Base-by-base conservation (phyloP, 2,329 filamentous ascomycete genomes). In the Tolypocladium cylindrosporum region DNA sequence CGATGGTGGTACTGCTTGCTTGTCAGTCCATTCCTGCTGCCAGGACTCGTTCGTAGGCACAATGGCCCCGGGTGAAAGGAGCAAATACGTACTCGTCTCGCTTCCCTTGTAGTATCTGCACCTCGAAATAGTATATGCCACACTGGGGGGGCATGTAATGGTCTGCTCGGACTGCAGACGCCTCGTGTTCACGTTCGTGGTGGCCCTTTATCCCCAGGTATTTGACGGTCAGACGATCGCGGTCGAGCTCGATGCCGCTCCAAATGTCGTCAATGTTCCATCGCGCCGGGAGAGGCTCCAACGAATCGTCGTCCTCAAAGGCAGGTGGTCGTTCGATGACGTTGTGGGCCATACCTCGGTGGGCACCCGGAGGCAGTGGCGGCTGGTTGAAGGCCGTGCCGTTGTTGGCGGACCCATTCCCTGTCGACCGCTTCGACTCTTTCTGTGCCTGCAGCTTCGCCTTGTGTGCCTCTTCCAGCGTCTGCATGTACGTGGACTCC, bases 71-170 rank as follows among this genome's bases (percentile, higher is more conserved):
- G 11, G 48, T 21, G 9, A 21, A 13, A n/a, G 4, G 14, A 11
- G 9, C 21, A 2, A 6, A 48, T 11, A 79, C 81, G 57, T 74
- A 84, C 80, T 84, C 82, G 50, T 83, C 79, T 61, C 74, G 73
- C 66, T 78, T 81, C 56, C 74, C 77, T 19, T 75, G 73, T 34
- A 81, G 59, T 54, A 85, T 75, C 19, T 74, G 74, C 31, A 88
- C 79, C 69, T 99, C 94, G 68, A 86, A 99, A 71, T 99, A 99
- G 72, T 96, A 99, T 60, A 99, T 87, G 2, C 94, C 94, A 64
- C 90, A 94, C 67, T 96, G 88, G 41, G 85, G 80, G 4, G 94
- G 91, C 85, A 97, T 97, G 54, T 86, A 83, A 69, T 91, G 80
- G 71, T 99, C 89, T 36, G 92, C 84, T 58, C 94, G 85, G 59